Evolutionary conservation across 495 filamentous ascomycete genomes (phyloP), one percentile per base, ranked within the genome.

Genomic region (Penicillium psychrofluorescens): DNA sequence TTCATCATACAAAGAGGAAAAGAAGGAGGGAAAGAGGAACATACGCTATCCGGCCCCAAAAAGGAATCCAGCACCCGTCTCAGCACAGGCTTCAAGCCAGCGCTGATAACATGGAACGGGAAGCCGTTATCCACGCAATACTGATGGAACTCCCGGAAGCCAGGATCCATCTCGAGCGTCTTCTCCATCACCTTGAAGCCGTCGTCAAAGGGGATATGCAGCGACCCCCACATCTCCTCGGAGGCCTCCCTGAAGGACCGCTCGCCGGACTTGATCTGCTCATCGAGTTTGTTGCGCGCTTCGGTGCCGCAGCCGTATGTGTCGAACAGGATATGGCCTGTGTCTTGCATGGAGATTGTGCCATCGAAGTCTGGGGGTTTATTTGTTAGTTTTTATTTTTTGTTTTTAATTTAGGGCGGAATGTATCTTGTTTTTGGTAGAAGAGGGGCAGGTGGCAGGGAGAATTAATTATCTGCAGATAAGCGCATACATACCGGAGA

Each of bases 341-440:
- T 86, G 46, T 86, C 84, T 75, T 88, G 81, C 74, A 86, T 81
- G 68, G 83, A 85, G 53, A 88, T 88, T 31, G 84, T 86, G 49
- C 84, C 84, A 55, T 88, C 83, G 52, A 86, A 88, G 61, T 88
- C 82, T 82, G 14, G 2, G 1, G 10, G 8, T 15, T 8, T 15
- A 5, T 32, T 40, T 22, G 44, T 54, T 45, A 51, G 28, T 14
- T 13, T n/a, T 11, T 33, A 16, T 39, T 29, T 7, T 33, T 1
- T 16, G 16, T n/a, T n/a, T n/a, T n/a, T n/a, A n/a, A 16, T 16
- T 22, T 22, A 6, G 22, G 22, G 22, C 22, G 2, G 22, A 22
- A 22, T 22, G 2, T 22, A 4, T 22, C 3, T 22, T 22, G 22
- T 0, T 22, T 0, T 22, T 4, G 22, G 22, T 22, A 4, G 22